Evolutionary conservation across 2,329 filamentous ascomycete species (phyloP), one percentile per base, ranked within the genome.

Genomic region (Arachnopeziza araneosa): DNA sequence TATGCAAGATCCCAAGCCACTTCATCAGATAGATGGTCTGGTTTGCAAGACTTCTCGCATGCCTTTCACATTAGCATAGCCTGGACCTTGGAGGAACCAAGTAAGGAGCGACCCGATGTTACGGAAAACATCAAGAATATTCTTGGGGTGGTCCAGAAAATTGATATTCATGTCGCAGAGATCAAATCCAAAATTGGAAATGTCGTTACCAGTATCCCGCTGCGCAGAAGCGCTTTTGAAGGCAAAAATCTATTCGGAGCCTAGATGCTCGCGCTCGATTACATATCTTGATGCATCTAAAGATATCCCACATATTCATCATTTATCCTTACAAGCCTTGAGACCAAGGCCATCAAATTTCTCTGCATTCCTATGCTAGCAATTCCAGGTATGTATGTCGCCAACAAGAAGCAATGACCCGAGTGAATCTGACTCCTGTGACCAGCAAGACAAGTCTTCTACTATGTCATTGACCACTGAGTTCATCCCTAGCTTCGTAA

Each of bases 51-150:
- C 66, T 72, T 73, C 57, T 80, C 80, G 4, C 73, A 79, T 54
- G 84, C 82, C 23, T 97, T 97, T 70, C 95, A 99, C 74, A 77
- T 98, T 61, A 96, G 92, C 52, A 84, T 99, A 59, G 95, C 88
- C 0, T 98, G 93, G 95, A 88, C 83, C 1, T 79, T 93, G 63
- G 74, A 78, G 10, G 72, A 77, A 50, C 86, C 84, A 0, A 77
- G 73, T 6, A 60, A 75, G 2, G 77, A 80, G 36, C 69, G 81
- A 17, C 68, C 70, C 19, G 63, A 72, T 55, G 69, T 68, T 24
- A 81, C 78, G 2, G 63, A 60, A 9, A 56, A 53, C 5, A 51
- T 26, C 10, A 52, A 64, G 3, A 22, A 64, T 21, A 30, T 30
- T 30, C 58, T 67, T n/a, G 36, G 65, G 8, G 55, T 60, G 14